Conservation (phyloP, 768 basidiomycete species). For the Pleurotus salmoneostramineus region DNA sequence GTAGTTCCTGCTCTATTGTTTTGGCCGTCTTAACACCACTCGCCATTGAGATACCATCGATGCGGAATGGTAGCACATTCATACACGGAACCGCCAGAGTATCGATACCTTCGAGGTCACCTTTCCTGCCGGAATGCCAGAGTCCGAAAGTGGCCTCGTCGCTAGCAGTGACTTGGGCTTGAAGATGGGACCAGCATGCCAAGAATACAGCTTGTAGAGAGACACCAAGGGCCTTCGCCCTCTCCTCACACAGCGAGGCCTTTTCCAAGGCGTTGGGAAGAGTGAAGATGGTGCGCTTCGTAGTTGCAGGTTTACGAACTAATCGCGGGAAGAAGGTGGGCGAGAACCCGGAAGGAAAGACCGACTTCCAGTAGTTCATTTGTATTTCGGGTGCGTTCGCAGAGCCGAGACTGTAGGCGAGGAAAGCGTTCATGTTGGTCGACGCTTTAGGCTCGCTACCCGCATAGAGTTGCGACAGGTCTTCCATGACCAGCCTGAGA, state of each 20-base stretch:
- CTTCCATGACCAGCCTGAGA: conserved; percentile 33
- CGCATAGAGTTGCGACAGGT: conserved; percentile 32
- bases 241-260: conserved; percentile 31
- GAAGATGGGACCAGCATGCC: conserved; percentile 39
- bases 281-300: conserved; percentile 13
- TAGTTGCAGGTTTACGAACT: neutral
- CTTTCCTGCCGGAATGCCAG: conserved; percentile 43
- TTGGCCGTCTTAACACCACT: conserved; percentile 23
- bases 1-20: conserved; percentile 30
- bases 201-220: conserved; percentile 37
- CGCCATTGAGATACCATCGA: conserved; percentile 15
- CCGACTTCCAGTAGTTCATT: conserved; percentile 31
- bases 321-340: conserved; percentile 22
- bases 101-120: conserved; percentile 26
- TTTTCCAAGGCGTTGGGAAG: conserved; percentile 12
- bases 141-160: conserved; percentile 34
- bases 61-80: conserved; percentile 37
- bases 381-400: conserved; percentile 17
- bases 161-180: conserved; percentile 23
- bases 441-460: conserved; percentile 17
- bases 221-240: conserved; percentile 31
- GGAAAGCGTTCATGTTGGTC: conserved; percentile 23
- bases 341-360: conserved; percentile 23
- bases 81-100: conserved; percentile 40
- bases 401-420: conserved; percentile 18